Evolutionary conservation across 2,329 filamentous ascomycete genomes (phyloP), one percentile per base, ranked within the genome.

Genomic region (Colletotrichum sansevieriae): DNA sequence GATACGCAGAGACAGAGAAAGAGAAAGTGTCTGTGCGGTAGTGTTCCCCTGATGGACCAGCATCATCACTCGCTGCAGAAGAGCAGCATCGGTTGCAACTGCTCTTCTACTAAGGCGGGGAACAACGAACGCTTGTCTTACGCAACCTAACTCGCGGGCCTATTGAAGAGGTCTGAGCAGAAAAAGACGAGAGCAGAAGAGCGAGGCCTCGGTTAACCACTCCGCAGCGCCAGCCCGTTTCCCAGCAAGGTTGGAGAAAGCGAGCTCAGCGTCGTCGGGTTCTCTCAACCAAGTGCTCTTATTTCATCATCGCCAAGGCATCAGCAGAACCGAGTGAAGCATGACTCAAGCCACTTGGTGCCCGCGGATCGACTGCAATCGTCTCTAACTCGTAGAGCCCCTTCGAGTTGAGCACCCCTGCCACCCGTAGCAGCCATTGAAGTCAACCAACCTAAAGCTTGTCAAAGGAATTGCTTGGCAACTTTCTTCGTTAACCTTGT

Each of bases 401-500:
- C 25, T 9, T 35, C n/a, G 22, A 33, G 13, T 10, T 15, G 25
- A 52, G 49, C n/a, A 13, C 13, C 15, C 25, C 29, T 18, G 25
- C 22, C 49, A 52, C 25, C n/a, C 22, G n/a, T 29, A 18, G 12
- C 37, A 13, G 47, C 58, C 59, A 62, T n/a, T 43, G 20, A 43
- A 13, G 33, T 4, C 29, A 51, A 47, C 18, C 22, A 18, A 18
- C 18, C 15, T 37, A 52, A 25, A 18, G 29, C 46, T 29, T 47
- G 44, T 61, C 37, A 51, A 37, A 46, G 46, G n/a, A 10, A 37
- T 13, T 12, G 18, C 58, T 61, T 61, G 44, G 58, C 58, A 54
- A 54, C 49, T 33, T 35, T 54, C 29, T 54, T 54, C 7, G 49
- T 54, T 43, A 61, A 55, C 20, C 47, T 44, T 55, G n/a, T 55